phyloP scores from a whole-genome alignment of 768 basidiomycete species.

The Leccinellum albellum region DNA sequence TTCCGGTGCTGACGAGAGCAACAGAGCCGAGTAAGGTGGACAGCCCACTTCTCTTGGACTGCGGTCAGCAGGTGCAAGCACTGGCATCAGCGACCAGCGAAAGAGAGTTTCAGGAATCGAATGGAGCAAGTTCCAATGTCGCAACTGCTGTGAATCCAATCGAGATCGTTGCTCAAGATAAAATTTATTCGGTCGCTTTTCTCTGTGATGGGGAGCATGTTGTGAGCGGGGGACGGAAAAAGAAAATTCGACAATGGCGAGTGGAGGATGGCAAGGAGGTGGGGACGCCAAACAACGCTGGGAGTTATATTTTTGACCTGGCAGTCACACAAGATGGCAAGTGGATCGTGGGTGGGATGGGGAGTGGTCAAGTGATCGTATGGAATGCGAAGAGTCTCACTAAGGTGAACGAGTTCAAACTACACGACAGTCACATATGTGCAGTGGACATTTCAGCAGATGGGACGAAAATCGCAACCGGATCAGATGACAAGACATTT shows the following conservation, averaged over 20 bases:
- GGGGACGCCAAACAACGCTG: not conserved
- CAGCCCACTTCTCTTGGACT: no score
- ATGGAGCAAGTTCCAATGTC: not conserved
- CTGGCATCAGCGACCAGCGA: not conserved
- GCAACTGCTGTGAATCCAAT: not conserved
- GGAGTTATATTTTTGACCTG: no score
- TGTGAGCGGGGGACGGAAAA: not conserved
- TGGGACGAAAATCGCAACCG: not conserved
- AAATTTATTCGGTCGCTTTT: not conserved
- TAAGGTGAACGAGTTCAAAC: no score
- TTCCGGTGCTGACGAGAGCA: no score
- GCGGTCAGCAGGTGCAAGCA: no score
- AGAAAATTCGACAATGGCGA: not conserved
- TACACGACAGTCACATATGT: no score
- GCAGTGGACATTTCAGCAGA: not conserved
- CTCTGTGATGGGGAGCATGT: not conserved
- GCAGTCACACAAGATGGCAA: no score
- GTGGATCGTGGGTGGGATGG: no score
- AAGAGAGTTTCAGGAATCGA: not conserved
- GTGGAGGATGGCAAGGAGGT: not conserved
- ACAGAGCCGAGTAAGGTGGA: no score
- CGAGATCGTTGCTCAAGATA: not conserved
- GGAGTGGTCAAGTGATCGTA: no score
- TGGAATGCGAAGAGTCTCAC: no score
- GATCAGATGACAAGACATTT: not conserved